phyloP scores from a whole-genome alignment of 2,329 filamentous ascomycete species.

The Penicillium sp. region DNA sequence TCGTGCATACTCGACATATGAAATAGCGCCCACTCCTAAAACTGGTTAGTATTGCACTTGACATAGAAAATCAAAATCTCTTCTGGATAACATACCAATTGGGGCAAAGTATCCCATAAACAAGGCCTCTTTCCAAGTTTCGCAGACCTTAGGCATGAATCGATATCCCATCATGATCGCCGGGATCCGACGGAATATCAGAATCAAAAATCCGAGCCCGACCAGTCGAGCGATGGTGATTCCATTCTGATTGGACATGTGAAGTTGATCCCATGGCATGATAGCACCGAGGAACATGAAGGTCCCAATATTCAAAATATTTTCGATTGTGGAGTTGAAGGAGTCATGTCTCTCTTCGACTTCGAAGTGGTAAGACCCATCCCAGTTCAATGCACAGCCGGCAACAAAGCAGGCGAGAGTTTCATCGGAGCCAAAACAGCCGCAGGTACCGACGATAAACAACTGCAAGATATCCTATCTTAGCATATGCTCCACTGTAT shows the following conservation, averaged over 20 bases:
- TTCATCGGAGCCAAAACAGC: constrained; percentile 59
- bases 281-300: constrained; percentile 61
- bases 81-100: constrained; percentile 33
- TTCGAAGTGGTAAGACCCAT: constrained; percentile 59
- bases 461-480: constrained; percentile 39
- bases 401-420: constrained; percentile 62
- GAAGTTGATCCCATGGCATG: constrained; percentile 58
- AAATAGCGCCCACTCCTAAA: constrained; percentile 45
- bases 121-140: constrained; percentile 58
- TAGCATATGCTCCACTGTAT: neutral
- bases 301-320: constrained; percentile 60
- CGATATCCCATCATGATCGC: constrained; percentile 56
- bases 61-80: neutral
- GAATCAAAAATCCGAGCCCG: constrained; percentile 53
- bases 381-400: constrained; percentile 62
- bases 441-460: constrained; percentile 59
- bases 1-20: constrained; percentile 49
- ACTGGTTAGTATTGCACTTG: neutral
- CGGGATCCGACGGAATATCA: constrained; percentile 59
- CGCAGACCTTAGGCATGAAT: constrained; percentile 54
- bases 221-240: constrained; percentile 54
- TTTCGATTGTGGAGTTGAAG: constrained; percentile 60
- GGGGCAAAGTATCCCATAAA: constrained; percentile 60
- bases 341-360: constrained; percentile 59
- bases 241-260: constrained; percentile 54